Percentiles rank a stretch among this genome's conserved stretches.
These are phyloP conservation scores for Hypoxylon cercidicola DNA, from an alignment of 495 filamentous ascomycete species.

Conservation along the genomic window DNA sequence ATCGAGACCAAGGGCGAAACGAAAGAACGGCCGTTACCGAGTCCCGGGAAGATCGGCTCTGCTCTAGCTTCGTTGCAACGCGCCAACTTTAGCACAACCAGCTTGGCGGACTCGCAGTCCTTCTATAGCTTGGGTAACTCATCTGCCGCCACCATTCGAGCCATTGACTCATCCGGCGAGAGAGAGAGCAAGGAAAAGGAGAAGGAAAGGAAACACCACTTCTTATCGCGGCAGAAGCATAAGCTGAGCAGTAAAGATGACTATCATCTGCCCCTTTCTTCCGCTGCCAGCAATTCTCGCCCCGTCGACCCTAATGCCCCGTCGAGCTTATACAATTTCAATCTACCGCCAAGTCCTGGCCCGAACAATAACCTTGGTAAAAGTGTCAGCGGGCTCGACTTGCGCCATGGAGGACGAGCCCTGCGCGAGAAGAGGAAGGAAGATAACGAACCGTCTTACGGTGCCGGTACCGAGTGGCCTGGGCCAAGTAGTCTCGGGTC, in stretches of 20 bases:
- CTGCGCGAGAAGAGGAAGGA: slow-evolving; percentile 92
- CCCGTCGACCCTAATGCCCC: slow-evolving; percentile 86
- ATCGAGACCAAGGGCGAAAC: slow-evolving; percentile 78
- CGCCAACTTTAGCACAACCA: slow-evolving; percentile 81
- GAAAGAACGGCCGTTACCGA: slow-evolving; percentile 77
- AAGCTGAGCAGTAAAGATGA: slow-evolving; percentile 85
- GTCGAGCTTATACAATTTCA: slow-evolving; percentile 80
- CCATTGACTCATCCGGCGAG: slow-evolving; percentile 55
- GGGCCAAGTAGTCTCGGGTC: slow-evolving; percentile 62
- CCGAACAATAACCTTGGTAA: slow-evolving; percentile 77
- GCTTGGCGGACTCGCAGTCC: slow-evolving; percentile 76
- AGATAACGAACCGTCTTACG: slow-evolving; percentile 60
- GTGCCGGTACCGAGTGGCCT: slow-evolving; percentile 59
- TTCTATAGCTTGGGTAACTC: slow-evolving; percentile 87
- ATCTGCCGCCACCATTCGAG: slow-evolving; percentile 79
- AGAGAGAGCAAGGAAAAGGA: slow-evolving; percentile 61
- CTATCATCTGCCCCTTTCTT: slow-evolving; percentile 84
- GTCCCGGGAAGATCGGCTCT: slow-evolving; percentile 80
- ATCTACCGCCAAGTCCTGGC: slow-evolving; percentile 73
- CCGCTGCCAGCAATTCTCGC: slow-evolving; percentile 88
- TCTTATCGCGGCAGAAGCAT: slow-evolving; percentile 90
- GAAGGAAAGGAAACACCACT: slow-evolving; percentile 81
- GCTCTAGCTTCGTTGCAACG: slow-evolving; percentile 68
- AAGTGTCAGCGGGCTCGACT: slow-evolving; percentile 82
- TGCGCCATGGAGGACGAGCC: slow-evolving; percentile 84